Evolutionary conservation across 768 basidiomycete genomes (phyloP).

Genomic region (Agaricus subrufescens): DNA sequence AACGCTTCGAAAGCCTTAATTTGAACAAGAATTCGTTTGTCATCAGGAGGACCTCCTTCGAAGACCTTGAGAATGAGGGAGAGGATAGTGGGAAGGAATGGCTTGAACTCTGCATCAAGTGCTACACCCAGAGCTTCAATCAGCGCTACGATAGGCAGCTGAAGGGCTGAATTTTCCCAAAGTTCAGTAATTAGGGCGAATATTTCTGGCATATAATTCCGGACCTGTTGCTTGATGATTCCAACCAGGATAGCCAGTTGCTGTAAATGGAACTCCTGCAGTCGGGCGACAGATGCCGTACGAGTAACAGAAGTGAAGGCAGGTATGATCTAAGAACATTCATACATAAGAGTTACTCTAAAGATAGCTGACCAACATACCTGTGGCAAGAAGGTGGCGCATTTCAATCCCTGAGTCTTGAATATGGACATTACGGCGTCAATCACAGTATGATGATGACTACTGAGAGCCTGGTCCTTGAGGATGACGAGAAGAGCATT

Average conservation of each 20-base stretch:
- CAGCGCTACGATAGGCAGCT: conserved; percentile 87
- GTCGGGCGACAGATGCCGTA: conserved; percentile 61
- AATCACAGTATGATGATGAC: conserved; percentile 88
- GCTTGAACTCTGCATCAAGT: conserved; percentile 95
- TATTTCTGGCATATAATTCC: conserved; percentile 84
- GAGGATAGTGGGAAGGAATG: conserved; percentile 86
- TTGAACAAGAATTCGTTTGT: conserved; percentile 72
- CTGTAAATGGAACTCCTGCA: conserved; percentile 92
- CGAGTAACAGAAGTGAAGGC: conserved; percentile 89
- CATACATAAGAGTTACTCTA: not conserved
- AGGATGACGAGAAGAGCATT: conserved; percentile 81
- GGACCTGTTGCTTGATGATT: conserved; percentile 96
- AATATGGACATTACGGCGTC: conserved; percentile 99
- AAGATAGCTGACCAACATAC: conserved; percentile 31
- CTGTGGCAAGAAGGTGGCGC: conserved; percentile 92
- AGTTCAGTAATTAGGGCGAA: conserved; percentile 84
- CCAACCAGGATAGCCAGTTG: conserved; percentile 93
- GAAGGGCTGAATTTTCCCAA: conserved; percentile 82
- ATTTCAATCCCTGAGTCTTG: conserved; percentile 95
- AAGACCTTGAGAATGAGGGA: conserved; percentile 89
- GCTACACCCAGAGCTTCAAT: conserved; percentile 92
- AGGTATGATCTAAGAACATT: conserved; percentile 71
- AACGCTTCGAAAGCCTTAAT: conserved; percentile 94
- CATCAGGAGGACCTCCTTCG: conserved; percentile 59
- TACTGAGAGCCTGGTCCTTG: conserved; percentile 82